These are phyloP conservation scores for Ensete ventricosum DNA, from an alignment of 176 grass and related monocot genomes.

Conservation along the genomic window DNA sequence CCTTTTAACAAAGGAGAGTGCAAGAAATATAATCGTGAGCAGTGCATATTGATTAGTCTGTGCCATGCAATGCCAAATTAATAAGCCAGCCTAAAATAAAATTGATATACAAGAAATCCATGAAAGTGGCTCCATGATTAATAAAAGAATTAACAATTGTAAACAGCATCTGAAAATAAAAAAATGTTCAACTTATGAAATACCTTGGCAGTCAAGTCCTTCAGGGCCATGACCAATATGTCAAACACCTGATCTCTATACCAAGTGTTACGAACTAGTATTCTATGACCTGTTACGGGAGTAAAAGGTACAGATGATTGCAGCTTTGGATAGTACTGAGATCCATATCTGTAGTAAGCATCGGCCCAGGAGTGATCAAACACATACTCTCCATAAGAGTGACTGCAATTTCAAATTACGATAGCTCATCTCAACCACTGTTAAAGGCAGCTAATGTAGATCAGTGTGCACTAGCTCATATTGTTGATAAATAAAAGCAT, in stretches of 20 bases:
- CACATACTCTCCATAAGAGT: constrained; percentile 93
- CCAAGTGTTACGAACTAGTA: constrained; percentile 63
- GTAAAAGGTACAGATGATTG: constrained; percentile 94
- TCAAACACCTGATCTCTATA: constrained; percentile 74
- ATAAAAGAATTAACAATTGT: constrained; percentile 5
- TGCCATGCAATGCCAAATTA: too few species aligned
- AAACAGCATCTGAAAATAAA: neutral
- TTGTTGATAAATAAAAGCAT: constrained; percentile 6
- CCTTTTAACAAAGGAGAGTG: neutral
- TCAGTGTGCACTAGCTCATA: constrained; percentile 7
- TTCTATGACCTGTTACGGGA: constrained; percentile 91
- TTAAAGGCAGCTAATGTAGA: constrained; percentile 16
- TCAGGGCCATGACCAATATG: constrained; percentile 65
- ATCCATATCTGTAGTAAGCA: constrained; percentile 83
- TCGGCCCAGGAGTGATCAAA: constrained; percentile 94
- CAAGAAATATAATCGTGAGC: neutral
- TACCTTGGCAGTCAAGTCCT: constrained; percentile 74
- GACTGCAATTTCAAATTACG: constrained; percentile 58
- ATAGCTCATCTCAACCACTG: constrained; percentile 16
- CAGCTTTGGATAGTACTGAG: constrained; percentile 84
- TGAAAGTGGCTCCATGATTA: neutral
- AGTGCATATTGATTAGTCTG: neutral
- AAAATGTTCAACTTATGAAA: constrained; percentile 9
- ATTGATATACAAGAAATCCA: neutral
- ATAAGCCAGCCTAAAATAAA: neutral